These are phyloP conservation scores for Coniferiporia sulphurascens DNA, from an alignment of 1,284 basidiomycete species.

Conservation along the genomic window DNA sequence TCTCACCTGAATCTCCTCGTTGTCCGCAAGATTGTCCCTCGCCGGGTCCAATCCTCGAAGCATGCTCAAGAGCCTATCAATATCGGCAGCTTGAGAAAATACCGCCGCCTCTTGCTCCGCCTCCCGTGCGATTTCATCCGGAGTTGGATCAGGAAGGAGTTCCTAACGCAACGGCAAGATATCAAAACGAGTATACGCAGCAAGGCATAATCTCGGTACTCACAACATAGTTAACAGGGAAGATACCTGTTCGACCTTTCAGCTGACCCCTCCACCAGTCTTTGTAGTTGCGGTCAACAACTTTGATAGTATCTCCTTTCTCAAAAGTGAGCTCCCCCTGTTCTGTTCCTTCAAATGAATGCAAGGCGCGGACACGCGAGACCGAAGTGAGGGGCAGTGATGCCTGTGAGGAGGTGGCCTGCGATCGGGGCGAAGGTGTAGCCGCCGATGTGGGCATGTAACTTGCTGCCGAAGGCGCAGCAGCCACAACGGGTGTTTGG, in stretches of 20 bases:
- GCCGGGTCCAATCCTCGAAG: constrained; percentile 73
- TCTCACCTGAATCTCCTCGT: constrained; percentile 87
- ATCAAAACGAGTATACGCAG: not conserved
- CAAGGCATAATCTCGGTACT: constrained; percentile 26
- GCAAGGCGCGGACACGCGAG: constrained; percentile 86
- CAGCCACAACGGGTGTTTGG: constrained; percentile 24
- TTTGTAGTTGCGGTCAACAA: constrained; percentile 91
- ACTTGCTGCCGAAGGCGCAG: constrained; percentile 22
- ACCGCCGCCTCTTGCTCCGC: constrained; percentile 87
- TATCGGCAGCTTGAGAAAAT: constrained; percentile 79
- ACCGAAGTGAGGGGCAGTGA: constrained; percentile 35
- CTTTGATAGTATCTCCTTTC: constrained; percentile 93
- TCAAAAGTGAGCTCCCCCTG: constrained; percentile 90
- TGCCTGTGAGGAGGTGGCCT: constrained; percentile 13
- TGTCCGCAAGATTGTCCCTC: constrained; percentile 85
- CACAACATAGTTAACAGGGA: constrained; percentile 97
- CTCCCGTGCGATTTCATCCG: constrained; percentile 76
- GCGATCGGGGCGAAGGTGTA: constrained; percentile 24
- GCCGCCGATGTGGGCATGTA: constrained; percentile 21
- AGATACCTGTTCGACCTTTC: constrained; percentile 91
- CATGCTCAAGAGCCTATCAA: constrained; percentile 83
- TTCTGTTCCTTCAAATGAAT: constrained; percentile 87
- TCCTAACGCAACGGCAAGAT: constrained; percentile 48
- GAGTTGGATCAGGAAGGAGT: constrained; percentile 82
- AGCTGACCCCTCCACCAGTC: constrained; percentile 99